A percentile compares a stretch with the other conserved stretches of the same genome.
phyloP scores from a whole-genome alignment of 2,329 filamentous ascomycete genomes.

The Thielaviopsis euricoi region DNA sequence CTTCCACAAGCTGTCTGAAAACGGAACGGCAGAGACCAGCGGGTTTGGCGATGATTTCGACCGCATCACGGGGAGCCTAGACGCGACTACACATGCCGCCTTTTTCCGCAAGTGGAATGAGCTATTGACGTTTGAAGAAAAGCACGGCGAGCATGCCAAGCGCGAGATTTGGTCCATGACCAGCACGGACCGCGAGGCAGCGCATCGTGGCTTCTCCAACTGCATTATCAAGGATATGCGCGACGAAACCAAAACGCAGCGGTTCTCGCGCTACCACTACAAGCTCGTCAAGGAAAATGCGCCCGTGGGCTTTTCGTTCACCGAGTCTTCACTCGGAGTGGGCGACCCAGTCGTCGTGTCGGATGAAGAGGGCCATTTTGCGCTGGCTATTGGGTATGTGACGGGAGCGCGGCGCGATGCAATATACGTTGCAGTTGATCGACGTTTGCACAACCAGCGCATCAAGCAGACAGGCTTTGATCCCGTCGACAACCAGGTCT shows the following conservation, averaged over 20 bases:
- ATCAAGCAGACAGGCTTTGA: conserved; percentile 63
- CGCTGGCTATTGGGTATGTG: conserved; percentile 81
- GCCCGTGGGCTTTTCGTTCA: conserved; percentile 56
- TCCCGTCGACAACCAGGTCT: conserved; percentile 61
- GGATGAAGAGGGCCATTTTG: conserved; percentile 88
- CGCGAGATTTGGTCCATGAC: conserved; percentile 94
- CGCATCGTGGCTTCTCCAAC: conserved; percentile 79
- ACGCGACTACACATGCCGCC: conserved; percentile 45
- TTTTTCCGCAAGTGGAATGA: conserved; percentile 96
- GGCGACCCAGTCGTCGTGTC: conserved; percentile 95
- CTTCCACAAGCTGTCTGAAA: conserved; percentile 80
- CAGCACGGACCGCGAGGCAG: conserved; percentile 70
- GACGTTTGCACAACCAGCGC: conserved; percentile 73
- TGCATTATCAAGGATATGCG: conserved; percentile 43
- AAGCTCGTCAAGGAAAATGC: conserved; percentile 58
- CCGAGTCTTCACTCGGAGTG: conserved; percentile 72
- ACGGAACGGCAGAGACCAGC: conserved; percentile 65
- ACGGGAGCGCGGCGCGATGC: conserved; percentile 56
- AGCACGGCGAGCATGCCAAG: conserved; percentile 70
- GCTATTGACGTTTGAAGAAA: conserved; percentile 85
- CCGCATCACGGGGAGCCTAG: conserved; percentile 64
- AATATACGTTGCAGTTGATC: conserved; percentile 80
- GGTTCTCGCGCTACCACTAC: conserved; percentile 86
- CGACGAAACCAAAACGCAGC: conserved; percentile 51
- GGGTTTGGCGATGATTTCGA: conserved; percentile 70